Percentiles rank a stretch among this genome's conserved stretches.
phyloP scores from a whole-genome alignment of 345 rosid species.

The Rubroshorea leprosula region DNA sequence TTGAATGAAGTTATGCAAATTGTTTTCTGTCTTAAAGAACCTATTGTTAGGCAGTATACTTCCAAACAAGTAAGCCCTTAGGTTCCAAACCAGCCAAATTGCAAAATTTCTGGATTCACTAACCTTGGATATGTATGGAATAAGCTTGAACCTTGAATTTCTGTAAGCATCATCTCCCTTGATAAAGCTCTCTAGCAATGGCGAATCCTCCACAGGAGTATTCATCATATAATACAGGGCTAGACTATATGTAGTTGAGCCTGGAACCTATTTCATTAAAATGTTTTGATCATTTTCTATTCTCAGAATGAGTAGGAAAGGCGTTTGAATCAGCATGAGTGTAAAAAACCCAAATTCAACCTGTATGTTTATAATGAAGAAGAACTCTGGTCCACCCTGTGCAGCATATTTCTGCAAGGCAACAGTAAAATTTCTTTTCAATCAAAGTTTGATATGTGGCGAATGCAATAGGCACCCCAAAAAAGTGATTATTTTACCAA shows the following conservation, averaged over 20 bases:
- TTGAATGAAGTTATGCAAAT: background rate
- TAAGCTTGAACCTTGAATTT: conserved; percentile 96
- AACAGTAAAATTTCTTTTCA: conserved; percentile 11
- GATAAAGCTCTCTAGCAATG: conserved; percentile 69
- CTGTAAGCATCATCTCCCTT: conserved; percentile 80
- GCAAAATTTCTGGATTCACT: conserved; percentile 13
- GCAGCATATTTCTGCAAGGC: conserved; percentile 81
- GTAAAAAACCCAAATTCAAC: conserved; percentile 22
- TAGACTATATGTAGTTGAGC: conserved; percentile 76
- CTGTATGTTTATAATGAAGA: conserved; percentile 85
- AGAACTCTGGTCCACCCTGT: conserved; percentile 85
- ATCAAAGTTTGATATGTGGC: conserved; percentile 1
- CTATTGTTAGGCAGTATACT: background rate
- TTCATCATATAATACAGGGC: conserved; percentile 88
- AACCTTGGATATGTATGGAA: conserved; percentile 95
- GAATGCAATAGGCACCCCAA: conserved; percentile 16
- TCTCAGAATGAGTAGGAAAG: background rate
- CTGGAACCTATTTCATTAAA: conserved; percentile 63
- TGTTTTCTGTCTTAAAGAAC: background rate
- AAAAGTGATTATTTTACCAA: too few relatives aligned
- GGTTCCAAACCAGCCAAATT: background rate
- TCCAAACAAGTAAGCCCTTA: background rate
- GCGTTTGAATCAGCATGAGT: conserved; percentile 6
- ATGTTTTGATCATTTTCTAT: conserved; percentile 14
- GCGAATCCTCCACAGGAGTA: conserved; percentile 69